These are phyloP conservation scores for Aethionema arabicum DNA, from an alignment of 345 rosid genomes.

Conservation along the genomic window DNA sequence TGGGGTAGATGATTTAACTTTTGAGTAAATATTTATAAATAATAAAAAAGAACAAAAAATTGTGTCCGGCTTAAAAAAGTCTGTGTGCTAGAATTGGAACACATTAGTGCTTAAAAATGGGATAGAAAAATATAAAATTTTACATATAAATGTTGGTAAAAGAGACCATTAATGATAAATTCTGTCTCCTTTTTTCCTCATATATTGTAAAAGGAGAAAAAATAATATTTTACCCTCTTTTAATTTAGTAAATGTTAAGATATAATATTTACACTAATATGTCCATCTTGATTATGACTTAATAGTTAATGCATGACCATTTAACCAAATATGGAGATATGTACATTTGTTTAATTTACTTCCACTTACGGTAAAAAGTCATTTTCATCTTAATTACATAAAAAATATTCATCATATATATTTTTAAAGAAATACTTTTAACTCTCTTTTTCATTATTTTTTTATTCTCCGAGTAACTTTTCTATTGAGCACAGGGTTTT, in stretches of 20 bases:
- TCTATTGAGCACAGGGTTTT: too few relatives aligned
- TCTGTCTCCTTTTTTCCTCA: conserved; percentile 28
- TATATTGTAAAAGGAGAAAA: conserved; percentile 10
- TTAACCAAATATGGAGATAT: conserved; percentile 29
- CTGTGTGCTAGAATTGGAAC: background rate
- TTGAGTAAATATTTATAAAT: too few relatives aligned
- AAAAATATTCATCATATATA: background rate
- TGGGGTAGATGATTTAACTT: too few relatives aligned
- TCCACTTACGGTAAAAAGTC: conserved; percentile 30
- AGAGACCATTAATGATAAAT: conserved; percentile 37
- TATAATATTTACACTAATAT: conserved; percentile 1
- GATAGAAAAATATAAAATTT: background rate
- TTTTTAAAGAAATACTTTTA: background rate
- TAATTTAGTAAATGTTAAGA: background rate
- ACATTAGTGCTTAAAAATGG: background rate
- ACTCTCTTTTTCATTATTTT: too few relatives aligned
- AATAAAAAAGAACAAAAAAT: background rate
- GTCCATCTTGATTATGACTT: conserved; percentile 25
- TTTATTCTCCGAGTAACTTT: too few relatives aligned
- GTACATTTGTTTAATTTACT: conserved; percentile 14
- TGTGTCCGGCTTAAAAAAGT: background rate
- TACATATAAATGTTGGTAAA: conserved; percentile 35
- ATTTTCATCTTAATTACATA: background rate
- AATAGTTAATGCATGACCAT: conserved; percentile 23
- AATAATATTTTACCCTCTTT: conserved; percentile 4